Conservation (phyloP, 306 rosid species). For the Quercus mongolica region DNA sequence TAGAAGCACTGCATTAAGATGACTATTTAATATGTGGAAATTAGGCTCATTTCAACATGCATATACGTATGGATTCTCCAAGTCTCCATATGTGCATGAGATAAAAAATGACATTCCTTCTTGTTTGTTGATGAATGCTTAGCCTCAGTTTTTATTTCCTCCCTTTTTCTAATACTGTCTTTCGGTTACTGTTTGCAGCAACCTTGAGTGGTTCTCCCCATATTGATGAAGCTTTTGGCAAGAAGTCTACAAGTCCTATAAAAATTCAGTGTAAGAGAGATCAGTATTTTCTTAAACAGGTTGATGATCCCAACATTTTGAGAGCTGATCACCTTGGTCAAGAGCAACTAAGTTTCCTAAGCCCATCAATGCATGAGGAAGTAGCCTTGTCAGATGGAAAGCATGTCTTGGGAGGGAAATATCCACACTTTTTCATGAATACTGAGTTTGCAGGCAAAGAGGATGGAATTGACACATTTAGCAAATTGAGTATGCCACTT, state of each 20-base stretch:
- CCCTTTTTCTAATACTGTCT: background rate
- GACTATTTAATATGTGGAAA: background rate
- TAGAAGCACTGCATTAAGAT: background rate
- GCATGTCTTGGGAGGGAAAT: background rate
- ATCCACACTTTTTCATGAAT: background rate
- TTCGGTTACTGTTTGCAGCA: background rate
- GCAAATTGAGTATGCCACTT: background rate
- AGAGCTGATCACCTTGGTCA: background rate
- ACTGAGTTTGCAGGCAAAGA: background rate
- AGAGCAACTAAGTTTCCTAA: background rate
- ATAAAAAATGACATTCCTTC: background rate
- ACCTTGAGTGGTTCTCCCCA: background rate
- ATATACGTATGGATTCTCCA: background rate
- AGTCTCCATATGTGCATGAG: background rate
- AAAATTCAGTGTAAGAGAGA: background rate
- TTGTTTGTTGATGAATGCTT: background rate
- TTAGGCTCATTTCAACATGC: background rate
- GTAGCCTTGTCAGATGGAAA: background rate
- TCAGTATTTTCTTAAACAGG: background rate
- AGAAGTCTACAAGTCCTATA: background rate
- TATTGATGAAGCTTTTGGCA: background rate
- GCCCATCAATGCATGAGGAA: background rate
- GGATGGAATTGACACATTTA: background rate
- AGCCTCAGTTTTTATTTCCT: background rate
- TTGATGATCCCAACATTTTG: background rate